Base-by-base conservation (phyloP, 2,329 filamentous ascomycete species). In the Fusarium buxicola region DNA sequence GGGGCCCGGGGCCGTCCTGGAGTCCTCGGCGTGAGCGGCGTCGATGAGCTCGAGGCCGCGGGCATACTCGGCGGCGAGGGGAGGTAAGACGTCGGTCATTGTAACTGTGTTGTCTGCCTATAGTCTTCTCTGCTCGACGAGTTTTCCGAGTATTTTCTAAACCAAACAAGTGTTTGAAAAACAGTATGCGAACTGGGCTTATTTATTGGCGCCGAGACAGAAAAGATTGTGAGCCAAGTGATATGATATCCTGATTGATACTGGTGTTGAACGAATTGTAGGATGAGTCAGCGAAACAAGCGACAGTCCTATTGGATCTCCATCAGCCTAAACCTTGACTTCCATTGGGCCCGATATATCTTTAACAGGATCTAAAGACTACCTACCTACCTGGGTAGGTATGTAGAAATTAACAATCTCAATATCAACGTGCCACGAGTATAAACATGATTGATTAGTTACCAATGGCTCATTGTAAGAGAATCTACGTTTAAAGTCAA, bases 31-130 rank as follows among this genome's bases (percentile, higher is more conserved):
- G 60, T 79, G 77, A 38, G 89, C 92, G 51, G 84, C 83, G 78
- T 95, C 92, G 71, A 96, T 94, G 65, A 87, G 82, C 32, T 81
- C 74, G 35, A 93, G 79, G 24, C 89, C 90, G 49, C 76, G 75
- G 36, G 73, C 73, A 56, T 81, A 86, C 60, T 77, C 76, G 8
- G 69, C 62, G 2, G 77, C 71, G 25, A 83, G 75, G 2, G 72
- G 53, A 12, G 73, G 70, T 4, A 79, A 56, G 25, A 25, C 15
- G 16, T 54, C 34, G 11, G 51, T 15, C 66, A 69, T 70, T 50
- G 47, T 55, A 32, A 43, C 18, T 13, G 11, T 43, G 8, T 27
- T 21, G 21, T 21, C 21, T 21, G 21, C 21, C 21, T 21, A 21
- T 21, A 21, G 21, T 4, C 21, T 9, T 4, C 21, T 9, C 39